Evolutionary conservation across 192 early-diverging fungal genomes (phyloP).

Genomic region (Funneliformis geosporum): DNA sequence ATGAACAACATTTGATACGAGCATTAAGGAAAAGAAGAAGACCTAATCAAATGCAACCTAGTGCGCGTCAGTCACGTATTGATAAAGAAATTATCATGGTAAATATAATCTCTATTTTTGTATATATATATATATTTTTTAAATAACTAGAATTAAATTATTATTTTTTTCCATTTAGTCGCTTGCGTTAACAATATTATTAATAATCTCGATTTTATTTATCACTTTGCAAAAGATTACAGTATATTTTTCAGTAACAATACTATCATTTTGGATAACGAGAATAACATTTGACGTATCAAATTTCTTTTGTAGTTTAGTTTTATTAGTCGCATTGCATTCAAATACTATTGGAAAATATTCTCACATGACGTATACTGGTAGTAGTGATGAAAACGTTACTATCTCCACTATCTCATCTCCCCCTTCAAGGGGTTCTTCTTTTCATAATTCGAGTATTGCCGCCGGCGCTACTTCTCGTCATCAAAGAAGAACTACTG

Average conservation of each 20-base stretch:
- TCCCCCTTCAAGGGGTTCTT: background rate
- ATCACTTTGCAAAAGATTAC: background rate
- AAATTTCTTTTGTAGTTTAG: background rate
- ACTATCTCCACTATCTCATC: background rate
- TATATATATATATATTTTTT: background rate
- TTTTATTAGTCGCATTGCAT: background rate
- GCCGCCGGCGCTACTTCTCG: too few species aligned
- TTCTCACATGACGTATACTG: background rate
- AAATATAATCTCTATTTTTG: background rate
- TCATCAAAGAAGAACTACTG: background rate
- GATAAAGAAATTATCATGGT: background rate
- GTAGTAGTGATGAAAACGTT: background rate
- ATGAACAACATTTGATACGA: background rate
- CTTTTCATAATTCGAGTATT: background rate
- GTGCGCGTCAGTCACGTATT: background rate
- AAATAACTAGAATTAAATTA: background rate
- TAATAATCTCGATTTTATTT: background rate
- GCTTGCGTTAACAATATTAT: background rate
- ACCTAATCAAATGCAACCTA: too few species aligned
- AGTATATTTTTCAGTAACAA: background rate
- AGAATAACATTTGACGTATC: background rate
- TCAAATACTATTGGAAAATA: conserved; percentile 2
- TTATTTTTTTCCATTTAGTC: background rate
- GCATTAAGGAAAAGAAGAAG: too few species aligned
- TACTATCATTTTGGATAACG: background rate